Evolutionary conservation across 177 flowering plant genomes (phyloP).

Genomic region (Vitis hybrid): DNA sequence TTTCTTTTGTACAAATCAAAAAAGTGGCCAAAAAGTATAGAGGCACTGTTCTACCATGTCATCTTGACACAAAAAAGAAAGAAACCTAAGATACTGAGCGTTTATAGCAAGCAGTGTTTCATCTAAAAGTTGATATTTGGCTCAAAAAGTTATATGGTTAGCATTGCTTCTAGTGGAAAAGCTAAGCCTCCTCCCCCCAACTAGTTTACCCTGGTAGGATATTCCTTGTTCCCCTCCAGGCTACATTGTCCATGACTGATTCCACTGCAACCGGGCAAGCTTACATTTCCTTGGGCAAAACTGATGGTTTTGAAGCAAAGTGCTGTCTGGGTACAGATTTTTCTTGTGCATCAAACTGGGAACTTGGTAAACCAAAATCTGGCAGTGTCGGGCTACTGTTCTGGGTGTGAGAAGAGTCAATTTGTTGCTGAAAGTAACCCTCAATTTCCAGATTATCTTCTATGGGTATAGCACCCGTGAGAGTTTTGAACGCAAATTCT

Average conservation of each 20-base stretch:
- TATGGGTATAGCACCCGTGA: conserved; percentile 43
- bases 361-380: conserved; percentile 19
- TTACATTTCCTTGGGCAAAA: conserved; percentile 13
- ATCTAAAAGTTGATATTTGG: background rate
- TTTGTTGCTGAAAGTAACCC: conserved; percentile 28
- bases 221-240: conserved; percentile 8
- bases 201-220: conserved; percentile 7
- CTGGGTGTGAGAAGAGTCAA: conserved; percentile 1
- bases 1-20: no score
- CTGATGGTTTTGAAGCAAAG: background rate
- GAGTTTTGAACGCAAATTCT: conserved; percentile 50
- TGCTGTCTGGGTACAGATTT: conserved; percentile 10
- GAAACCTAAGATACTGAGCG: no score
- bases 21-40: background rate
- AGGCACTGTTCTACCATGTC: background rate
- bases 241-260: conserved; percentile 10
- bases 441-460: conserved; percentile 35
- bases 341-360: conserved; percentile 13
- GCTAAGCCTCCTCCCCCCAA: background rate
- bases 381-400: conserved; percentile 14
- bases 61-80: background rate
- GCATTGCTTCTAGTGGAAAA: conserved; percentile 5
- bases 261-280: conserved; percentile 17
- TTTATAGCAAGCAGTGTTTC: background rate
- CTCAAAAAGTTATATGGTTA: background rate